These are phyloP conservation scores for Pisolithus sp. DNA, from an alignment of 768 basidiomycete species.

Conservation along the genomic window DNA sequence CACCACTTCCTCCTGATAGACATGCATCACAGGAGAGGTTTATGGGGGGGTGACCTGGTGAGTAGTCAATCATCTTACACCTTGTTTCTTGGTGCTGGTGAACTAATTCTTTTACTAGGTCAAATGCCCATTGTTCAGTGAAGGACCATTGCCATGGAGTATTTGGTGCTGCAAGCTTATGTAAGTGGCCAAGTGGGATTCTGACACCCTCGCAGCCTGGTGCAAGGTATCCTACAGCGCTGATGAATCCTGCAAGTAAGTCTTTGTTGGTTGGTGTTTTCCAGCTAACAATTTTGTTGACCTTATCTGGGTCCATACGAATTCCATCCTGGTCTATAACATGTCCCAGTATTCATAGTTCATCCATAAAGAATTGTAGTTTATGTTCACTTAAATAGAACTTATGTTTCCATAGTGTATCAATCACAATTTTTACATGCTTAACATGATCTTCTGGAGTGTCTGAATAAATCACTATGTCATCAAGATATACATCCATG, in stretches of 20 bases:
- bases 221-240: constrained; percentile 26
- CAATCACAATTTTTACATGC: constrained; percentile 30
- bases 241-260: constrained; percentile 30
- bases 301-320: constrained; percentile 38
- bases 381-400: constrained; percentile 34
- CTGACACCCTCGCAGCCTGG: constrained; percentile 27
- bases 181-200: constrained; percentile 34
- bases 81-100: constrained; percentile 9
- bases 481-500: constrained; percentile 32
- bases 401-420: constrained; percentile 26
- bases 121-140: constrained; percentile 28
- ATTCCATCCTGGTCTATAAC: constrained; percentile 34
- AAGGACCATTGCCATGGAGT: constrained; percentile 19
- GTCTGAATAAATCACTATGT: constrained; percentile 31
- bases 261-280: constrained; percentile 29
- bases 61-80: constrained; percentile 18
- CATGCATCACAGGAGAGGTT: constrained; percentile 21
- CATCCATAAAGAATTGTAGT: constrained; percentile 26
- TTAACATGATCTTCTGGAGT: constrained; percentile 23
- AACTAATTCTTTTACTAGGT: constrained; percentile 22
- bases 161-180: constrained; percentile 8
- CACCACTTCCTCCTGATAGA: constrained; percentile 13
- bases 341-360: constrained; percentile 31
- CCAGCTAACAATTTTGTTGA: constrained; percentile 33
- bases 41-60: background rate